These are phyloP conservation scores for Beta macrorhiza DNA, from an alignment of 179 eudicot species.

Conservation along the genomic window DNA sequence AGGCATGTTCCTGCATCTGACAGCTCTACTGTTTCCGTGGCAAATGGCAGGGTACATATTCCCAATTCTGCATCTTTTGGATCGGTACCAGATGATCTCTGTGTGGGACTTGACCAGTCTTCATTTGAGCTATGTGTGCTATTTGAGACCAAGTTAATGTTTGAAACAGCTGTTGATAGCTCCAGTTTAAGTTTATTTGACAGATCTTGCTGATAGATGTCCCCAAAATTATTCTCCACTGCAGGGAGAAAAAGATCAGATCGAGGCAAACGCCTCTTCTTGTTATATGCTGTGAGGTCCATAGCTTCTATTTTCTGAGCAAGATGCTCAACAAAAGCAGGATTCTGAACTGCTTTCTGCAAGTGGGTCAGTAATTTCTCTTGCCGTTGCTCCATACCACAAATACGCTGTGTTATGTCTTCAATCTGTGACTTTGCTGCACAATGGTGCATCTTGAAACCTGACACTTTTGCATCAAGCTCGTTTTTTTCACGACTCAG, in stretches of 20 bases:
- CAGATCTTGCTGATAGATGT: slow-evolving; percentile 59
- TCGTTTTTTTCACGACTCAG: slow-evolving; percentile 69
- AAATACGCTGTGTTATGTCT: slow-evolving; percentile 48
- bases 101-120: slow-evolving; percentile 58
- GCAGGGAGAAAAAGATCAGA: slow-evolving; percentile 37
- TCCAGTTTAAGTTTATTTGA: slow-evolving; percentile 72
- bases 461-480: slow-evolving; percentile 47
- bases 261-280: slow-evolving; percentile 77
- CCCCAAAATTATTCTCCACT: slow-evolving; percentile 48
- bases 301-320: slow-evolving; percentile 64
- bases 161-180: slow-evolving; percentile 74
- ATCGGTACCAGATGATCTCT: slow-evolving; percentile 40
- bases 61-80: slow-evolving; percentile 44
- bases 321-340: slow-evolving; percentile 61
- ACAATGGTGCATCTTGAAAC: slow-evolving; percentile 55
- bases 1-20: slow-evolving; percentile 71
- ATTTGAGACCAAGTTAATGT: slow-evolving; percentile 64
- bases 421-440: slow-evolving; percentile 60
- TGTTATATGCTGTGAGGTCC: slow-evolving; percentile 74
- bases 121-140: slow-evolving; percentile 86
- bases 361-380: slow-evolving; percentile 49
- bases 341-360: slow-evolving; percentile 57
- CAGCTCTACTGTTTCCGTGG: slow-evolving; percentile 57
- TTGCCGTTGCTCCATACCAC: slow-evolving; percentile 66
- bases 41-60: slow-evolving; percentile 38